Evolutionary conservation across 352 stramenopile species (phyloP), one percentile per base, ranked within the genome.

Genomic region (Hyaloperonospora arabidopsidis): DNA sequence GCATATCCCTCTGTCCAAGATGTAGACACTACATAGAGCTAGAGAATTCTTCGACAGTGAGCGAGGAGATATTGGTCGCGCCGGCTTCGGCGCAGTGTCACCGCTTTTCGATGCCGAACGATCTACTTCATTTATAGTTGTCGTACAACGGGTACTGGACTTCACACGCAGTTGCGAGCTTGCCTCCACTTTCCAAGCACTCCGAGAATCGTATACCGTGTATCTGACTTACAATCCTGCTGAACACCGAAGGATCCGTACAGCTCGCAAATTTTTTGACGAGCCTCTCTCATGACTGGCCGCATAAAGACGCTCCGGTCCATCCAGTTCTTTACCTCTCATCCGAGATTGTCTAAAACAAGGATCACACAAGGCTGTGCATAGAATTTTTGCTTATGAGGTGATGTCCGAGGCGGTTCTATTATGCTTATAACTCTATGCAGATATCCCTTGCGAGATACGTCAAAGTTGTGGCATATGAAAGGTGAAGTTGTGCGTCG

Each of bases 271-370:
- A 97, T 52, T 97, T n/a, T 97, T 67, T 87, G 91, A 0, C 82
- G 97, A 29, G 91, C 89, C 6, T 97, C 97, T 61, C 67, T 95
- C 38, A 73, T 95, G 43, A 87, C 66, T 0, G 74, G 93, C 23
- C 63, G 76, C 6, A 96, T 88, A 14, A 97, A 82, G 81, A 97
- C 87, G 6, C 60, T 96, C 19, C 97, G 90, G 49, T 90, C 90
- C 8, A 97, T 90, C 11, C 92, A 32, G 25, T 89, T 12, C 87
- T 97, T 52, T 97, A 97, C 59, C 63, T 97, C 13, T 87, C 91
- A 1, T 89, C 91, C 0, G 90, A 97, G 57, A 96, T 97, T 58
- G 95, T 97, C 45, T 65, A 93, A 44, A 95, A 85, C 67, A 91
- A 90, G 55, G 89, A 87, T 0, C 87, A 97, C 63, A 85, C 53